Conservation (phyloP, 192 early-diverging fungal genomes). For the Podila epigama region DNA sequence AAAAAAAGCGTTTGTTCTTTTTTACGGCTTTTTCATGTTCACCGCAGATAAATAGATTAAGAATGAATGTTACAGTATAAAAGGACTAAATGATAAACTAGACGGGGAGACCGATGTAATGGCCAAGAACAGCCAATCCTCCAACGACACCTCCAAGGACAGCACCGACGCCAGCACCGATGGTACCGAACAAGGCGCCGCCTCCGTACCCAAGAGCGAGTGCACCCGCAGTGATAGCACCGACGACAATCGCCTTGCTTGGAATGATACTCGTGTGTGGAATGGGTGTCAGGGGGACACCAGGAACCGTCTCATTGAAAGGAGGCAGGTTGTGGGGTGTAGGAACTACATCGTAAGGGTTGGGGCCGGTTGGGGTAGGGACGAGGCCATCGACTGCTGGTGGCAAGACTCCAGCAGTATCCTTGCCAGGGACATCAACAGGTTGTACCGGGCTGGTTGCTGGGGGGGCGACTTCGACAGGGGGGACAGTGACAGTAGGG, state of each 20-base stretch:
- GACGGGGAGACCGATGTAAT: constrained; percentile 2
- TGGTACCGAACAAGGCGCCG: constrained; percentile 3
- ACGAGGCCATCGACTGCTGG: not conserved
- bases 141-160: constrained; percentile 17
- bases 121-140: not conserved
- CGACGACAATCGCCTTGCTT: not conserved
- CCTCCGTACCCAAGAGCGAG: constrained; percentile 3
- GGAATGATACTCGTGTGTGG: constrained; percentile 3
- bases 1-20: too few species aligned
- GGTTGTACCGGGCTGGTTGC: not conserved
- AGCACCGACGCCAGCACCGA: constrained; percentile 8
- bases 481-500: not conserved
- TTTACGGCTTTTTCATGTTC: not conserved
- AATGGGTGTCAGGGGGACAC: not conserved
- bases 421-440: not conserved
- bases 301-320: not conserved
- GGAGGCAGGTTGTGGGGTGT: constrained; percentile 1
- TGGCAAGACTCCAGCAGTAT: not conserved
- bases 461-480: not conserved
- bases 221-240: constrained; percentile 1
- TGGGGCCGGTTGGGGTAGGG: not conserved
- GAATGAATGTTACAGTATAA: not conserved
- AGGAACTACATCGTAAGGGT: not conserved
- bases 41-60: not conserved
- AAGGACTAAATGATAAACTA: not conserved